Evolutionary conservation across 2,329 filamentous ascomycete species (phyloP), one percentile per base, ranked within the genome.

Genomic region (Dothideomycetes sp.): DNA sequence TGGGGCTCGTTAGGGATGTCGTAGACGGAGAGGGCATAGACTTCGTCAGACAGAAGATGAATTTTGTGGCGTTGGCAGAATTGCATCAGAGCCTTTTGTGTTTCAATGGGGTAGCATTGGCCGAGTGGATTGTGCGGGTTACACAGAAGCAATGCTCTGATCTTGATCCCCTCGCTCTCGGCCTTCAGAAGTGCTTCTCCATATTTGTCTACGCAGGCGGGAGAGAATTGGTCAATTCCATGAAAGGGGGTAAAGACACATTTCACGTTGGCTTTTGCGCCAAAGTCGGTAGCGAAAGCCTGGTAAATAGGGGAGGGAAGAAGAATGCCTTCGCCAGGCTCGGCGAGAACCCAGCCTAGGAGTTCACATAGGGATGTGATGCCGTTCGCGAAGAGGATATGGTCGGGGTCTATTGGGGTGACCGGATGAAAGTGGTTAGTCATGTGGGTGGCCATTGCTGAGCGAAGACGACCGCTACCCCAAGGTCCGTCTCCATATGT

Each of bases 231-330:
- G 43, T 69, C 63, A 2, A 56, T 49, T 2, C 43, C 43, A 4
- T 51, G 44, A 17, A 62, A 65, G 16, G 61, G 47, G 1, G 61
- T 57, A 42, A 61, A 64, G 1, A 66, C 53, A 15, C 61, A 54
- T 38, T 60, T 47, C 4, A 65, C 49, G 1, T 53, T 58, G 4
- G 67, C 61, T 37, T 65, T 62, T 14, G 62, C 59, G 0, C 63
- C 62, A 33, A 72, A 35, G 47, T 74, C 70, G 1, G 62, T 51
- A 16, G 64, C 58, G 39, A 73, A 73, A 12, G 64, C 58, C 14
- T 63, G 62, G 41, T 73, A 74, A 5, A 64, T 57, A 0, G 70
- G 69, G 11, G 62, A 53, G 19, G 55, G 60, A 2, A 69, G 51
- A 9, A 74, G 47, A 15, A 73, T 61, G 1, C 59, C 67, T 33